Percentiles rank a stretch among this genome's conserved stretches.
phyloP scores from a whole-genome alignment of 164 flowering plant genomes.

The Cinnamomum micranthum region DNA sequence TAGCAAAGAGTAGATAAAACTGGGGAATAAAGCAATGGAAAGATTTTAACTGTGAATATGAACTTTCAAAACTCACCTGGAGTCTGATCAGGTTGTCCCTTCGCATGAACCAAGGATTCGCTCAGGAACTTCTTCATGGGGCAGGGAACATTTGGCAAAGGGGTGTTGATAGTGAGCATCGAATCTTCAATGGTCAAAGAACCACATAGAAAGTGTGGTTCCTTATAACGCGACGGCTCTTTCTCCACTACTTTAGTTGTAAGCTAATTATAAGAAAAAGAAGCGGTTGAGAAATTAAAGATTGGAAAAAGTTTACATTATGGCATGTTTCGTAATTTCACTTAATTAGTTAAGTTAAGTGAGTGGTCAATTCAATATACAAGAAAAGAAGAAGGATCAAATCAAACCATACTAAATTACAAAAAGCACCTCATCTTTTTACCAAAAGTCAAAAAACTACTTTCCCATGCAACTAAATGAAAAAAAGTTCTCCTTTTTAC shows the following conservation, averaged over 20 bases:
- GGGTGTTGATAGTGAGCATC: constrained; percentile 42
- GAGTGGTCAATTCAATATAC: no score
- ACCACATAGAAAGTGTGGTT: constrained; percentile 69
- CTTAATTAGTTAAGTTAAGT: no score
- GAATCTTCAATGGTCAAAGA: constrained; percentile 55
- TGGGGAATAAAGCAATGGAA: no score
- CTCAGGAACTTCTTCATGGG: constrained; percentile 36
- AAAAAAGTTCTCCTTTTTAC: no score
- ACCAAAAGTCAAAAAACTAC: no score
- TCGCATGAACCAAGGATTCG: constrained; percentile 35
- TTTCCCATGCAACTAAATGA: no score
- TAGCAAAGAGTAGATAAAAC: no score
- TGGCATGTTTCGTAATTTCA: no score
- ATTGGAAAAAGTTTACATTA: not conserved
- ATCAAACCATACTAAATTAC: no score
- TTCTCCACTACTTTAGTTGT: constrained; percentile 69
- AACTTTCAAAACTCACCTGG: constrained; percentile 10
- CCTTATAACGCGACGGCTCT: constrained; percentile 47
- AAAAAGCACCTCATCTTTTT: no score
- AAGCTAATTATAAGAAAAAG: constrained; percentile 40
- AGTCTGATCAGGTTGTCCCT: constrained; percentile 23
- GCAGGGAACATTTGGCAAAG: constrained; percentile 35
- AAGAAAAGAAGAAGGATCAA: no score
- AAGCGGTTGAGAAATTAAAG: not conserved
- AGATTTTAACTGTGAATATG: no score